Evolutionary conservation across 495 filamentous ascomycete genomes (phyloP).

Genomic region (Neurospora discreta): DNA sequence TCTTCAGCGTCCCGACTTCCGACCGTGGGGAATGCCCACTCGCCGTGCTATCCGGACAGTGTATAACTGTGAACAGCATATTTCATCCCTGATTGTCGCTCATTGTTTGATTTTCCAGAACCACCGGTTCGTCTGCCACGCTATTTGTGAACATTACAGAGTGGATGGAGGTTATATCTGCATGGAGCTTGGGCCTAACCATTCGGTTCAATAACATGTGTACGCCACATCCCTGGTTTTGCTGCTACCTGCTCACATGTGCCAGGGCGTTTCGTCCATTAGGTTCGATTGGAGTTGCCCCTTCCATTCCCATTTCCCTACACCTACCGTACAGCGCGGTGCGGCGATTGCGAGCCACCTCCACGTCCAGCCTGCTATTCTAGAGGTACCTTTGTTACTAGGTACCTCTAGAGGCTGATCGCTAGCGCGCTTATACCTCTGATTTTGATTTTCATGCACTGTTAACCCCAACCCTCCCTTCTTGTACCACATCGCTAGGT

Average conservation of each 20-base stretch:
- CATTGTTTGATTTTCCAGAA: not conserved
- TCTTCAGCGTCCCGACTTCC: not conserved
- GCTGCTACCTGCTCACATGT: not conserved
- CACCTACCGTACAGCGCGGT: not conserved
- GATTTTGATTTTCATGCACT: not conserved
- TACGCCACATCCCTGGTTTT: not conserved
- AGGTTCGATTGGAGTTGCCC: no score
- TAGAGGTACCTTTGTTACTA: no score
- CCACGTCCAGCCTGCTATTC: not conserved
- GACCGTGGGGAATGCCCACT: not conserved
- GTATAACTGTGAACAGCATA: not conserved
- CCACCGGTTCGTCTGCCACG: not conserved
- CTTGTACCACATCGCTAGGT: not conserved
- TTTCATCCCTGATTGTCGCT: not conserved
- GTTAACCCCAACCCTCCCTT: not conserved
- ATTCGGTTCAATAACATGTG: not conserved
- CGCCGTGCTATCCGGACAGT: not conserved
- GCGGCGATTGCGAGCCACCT: not conserved
- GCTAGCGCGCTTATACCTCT: not conserved
- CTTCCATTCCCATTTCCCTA: no score
- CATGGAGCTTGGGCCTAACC: not conserved
- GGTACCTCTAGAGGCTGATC: not conserved
- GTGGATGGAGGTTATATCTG: not conserved
- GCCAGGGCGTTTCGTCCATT: not conserved
- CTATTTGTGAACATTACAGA: not conserved